phyloP scores from a whole-genome alignment of 306 rosid genomes.

The Casuarina glauca region DNA sequence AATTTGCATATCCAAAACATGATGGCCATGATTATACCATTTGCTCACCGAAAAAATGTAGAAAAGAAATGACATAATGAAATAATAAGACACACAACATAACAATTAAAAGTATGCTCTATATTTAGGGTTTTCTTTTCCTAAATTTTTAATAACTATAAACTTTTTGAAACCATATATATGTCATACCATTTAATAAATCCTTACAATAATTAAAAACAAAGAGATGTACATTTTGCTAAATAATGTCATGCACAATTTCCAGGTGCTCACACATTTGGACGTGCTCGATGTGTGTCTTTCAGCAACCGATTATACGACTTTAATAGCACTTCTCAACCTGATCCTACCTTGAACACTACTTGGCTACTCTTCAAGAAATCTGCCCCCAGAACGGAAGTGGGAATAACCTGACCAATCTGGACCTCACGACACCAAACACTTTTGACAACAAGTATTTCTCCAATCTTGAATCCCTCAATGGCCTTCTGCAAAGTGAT shows the following conservation, averaged over 20 bases:
- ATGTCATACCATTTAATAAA: too few species aligned
- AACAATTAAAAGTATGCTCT: not conserved
- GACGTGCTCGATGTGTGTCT: not conserved
- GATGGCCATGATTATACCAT: too few species aligned
- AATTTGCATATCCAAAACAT: too few species aligned
- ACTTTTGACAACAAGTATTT: slow-evolving; percentile 6
- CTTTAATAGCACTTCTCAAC: not conserved
- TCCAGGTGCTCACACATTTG: slow-evolving; percentile 39
- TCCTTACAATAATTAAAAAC: not conserved
- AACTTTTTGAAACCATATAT: too few species aligned
- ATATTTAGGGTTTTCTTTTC: too few species aligned
- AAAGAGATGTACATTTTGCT: not conserved
- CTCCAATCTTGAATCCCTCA: too few species aligned
- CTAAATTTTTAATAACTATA: too few species aligned
- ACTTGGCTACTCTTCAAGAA: slow-evolving; percentile 4
- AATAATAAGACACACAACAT: too few species aligned
- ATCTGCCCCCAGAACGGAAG: slow-evolving; percentile 25
- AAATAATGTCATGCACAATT: not conserved
- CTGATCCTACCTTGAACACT: slow-evolving; percentile 21
- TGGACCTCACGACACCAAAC: slow-evolving; percentile 9
- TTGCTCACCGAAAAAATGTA: too few species aligned
- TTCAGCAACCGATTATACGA: slow-evolving; percentile 3
- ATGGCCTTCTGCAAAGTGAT: too few species aligned
- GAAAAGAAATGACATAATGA: too few species aligned
- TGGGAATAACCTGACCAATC: not conserved